Base-by-base conservation (phyloP, 257 asterid genomes). In the Scutellaria galericulata region DNA sequence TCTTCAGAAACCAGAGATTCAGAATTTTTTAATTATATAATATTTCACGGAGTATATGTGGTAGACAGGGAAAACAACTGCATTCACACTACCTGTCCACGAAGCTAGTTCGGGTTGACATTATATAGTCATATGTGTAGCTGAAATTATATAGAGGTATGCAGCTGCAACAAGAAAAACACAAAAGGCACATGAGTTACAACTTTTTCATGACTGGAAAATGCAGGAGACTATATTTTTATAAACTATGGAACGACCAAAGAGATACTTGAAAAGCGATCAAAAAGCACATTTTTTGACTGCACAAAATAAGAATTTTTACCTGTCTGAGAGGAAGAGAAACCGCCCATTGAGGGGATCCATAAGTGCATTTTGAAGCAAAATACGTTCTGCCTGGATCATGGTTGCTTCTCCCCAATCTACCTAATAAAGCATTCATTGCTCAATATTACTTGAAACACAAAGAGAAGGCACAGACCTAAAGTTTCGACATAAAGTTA, bases 371-470 rank as follows among this genome's bases (percentile, higher is more conserved):
- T 87, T 76, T 71, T 75, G 89, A 79, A 95, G 96, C 83, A 95
- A 82, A 78, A 85, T 47, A 62, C 96, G 98, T 86, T 95, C 99
- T 64, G 99, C 99, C 87, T 79, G 98, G 79, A 95, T 84, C 99
- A 95, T 95, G 86, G 84, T 95, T 71, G 98, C 95, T 80, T 88
- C 99, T 83, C 99, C 99, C 99, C 99, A 95, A 63, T 92, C 99
- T 83, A 95, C 95, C 99, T 95, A 86, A 83, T 77, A 71, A 77
- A 74, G 71, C 70, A 84, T 45, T 70, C 69, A 70, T 79, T 64
- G 83, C 74, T 82, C 69, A 81, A 72, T 70, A 78, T 82, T 63
- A 68, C 70, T 62, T 44, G 67, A 71, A 77, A 48, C 35, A 54
- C 40, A 74, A 60, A 68, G n/a, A 42, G 53, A 56, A 50, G 50